Evolutionary conservation across 306 rosid genomes (phyloP).

Genomic region (Sphenostylis stenocarpa): DNA sequence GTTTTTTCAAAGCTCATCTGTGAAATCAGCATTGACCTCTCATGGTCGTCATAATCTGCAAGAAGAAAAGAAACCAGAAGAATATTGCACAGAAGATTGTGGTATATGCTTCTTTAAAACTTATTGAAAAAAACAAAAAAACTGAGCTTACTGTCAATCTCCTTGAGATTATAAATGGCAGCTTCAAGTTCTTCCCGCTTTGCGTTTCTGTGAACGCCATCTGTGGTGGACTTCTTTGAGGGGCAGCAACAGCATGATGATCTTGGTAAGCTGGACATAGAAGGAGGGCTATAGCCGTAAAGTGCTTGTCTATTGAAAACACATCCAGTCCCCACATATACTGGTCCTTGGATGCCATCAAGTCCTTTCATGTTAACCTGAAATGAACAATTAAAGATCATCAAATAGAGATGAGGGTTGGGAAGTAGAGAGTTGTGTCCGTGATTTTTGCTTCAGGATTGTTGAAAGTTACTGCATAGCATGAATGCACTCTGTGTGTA

Average conservation of each 20-base stretch:
- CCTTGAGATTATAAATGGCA: slow-evolving; percentile 80
- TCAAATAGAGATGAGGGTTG: not conserved
- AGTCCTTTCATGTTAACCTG: slow-evolving; percentile 99
- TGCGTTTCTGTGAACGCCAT: slow-evolving; percentile 61
- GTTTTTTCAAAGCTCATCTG: slow-evolving; percentile 92
- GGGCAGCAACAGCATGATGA: slow-evolving; percentile 84
- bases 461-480: not conserved
- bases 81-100: slow-evolving; percentile 22
- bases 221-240: slow-evolving; percentile 66
- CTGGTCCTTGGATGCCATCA: slow-evolving; percentile 98
- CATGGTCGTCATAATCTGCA: slow-evolving; percentile 82
- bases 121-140: slow-evolving; percentile 20
- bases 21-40: slow-evolving; percentile 91
- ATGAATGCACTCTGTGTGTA: not conserved
- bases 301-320: slow-evolving; percentile 96
- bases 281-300: slow-evolving; percentile 89
- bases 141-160: slow-evolving; percentile 67
- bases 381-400: slow-evolving; percentile 33
- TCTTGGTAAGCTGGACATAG: slow-evolving; percentile 62
- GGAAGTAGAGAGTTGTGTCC: not conserved
- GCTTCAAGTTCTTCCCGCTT: slow-evolving; percentile 82
- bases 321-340: slow-evolving; percentile 95
- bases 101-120: slow-evolving; percentile 17
- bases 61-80: slow-evolving; percentile 31
- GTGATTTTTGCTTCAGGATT: slow-evolving; percentile 10